phyloP scores from a whole-genome alignment of 2,329 filamentous ascomycete genomes.

The Neodidymelliopsis sp. region DNA sequence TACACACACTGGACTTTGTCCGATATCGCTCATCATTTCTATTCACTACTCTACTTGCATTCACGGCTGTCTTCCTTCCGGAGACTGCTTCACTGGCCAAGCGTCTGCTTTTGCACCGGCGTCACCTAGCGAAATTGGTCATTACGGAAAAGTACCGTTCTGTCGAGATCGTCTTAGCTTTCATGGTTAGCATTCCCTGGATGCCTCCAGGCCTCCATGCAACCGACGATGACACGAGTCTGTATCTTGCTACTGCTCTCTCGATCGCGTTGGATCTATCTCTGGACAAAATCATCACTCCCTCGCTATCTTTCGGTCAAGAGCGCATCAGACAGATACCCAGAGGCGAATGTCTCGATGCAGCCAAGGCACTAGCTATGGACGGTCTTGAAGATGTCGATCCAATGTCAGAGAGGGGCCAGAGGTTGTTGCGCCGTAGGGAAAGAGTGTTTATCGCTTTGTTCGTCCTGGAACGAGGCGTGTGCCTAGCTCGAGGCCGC shows the following conservation, averaged over 20 bases:
- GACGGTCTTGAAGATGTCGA: slow-evolving; percentile 73
- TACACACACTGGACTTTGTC: slow-evolving; percentile 72
- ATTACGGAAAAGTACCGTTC: slow-evolving; percentile 70
- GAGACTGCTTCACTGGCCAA: slow-evolving; percentile 70
- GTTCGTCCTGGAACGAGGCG: slow-evolving; percentile 76
- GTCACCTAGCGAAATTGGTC: slow-evolving; percentile 67
- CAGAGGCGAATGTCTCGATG: slow-evolving; percentile 73
- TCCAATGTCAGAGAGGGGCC: slow-evolving; percentile 65
- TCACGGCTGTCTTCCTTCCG: slow-evolving; percentile 72
- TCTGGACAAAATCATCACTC: slow-evolving; percentile 72
- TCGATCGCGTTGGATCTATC: slow-evolving; percentile 74
- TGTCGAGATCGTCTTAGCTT: slow-evolving; percentile 76
- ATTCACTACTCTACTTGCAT: slow-evolving; percentile 74
- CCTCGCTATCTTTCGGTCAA: slow-evolving; percentile 59
- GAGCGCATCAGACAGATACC: slow-evolving; percentile 60
- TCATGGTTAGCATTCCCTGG: slow-evolving; percentile 80
- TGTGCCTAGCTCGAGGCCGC: slow-evolving; percentile 73
- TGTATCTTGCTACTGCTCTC: slow-evolving; percentile 73
- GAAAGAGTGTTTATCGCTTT: slow-evolving; percentile 76
- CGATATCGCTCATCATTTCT: slow-evolving; percentile 73
- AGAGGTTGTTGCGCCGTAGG: slow-evolving; percentile 67
- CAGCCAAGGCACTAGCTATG: slow-evolving; percentile 68
- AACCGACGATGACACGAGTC: slow-evolving; percentile 76
- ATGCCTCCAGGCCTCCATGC: slow-evolving; percentile 72
- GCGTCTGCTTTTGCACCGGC: slow-evolving; percentile 69